phyloP scores from a whole-genome alignment of 192 early-diverging fungal species.

The Gaertneriomyces semiglobifer region DNA sequence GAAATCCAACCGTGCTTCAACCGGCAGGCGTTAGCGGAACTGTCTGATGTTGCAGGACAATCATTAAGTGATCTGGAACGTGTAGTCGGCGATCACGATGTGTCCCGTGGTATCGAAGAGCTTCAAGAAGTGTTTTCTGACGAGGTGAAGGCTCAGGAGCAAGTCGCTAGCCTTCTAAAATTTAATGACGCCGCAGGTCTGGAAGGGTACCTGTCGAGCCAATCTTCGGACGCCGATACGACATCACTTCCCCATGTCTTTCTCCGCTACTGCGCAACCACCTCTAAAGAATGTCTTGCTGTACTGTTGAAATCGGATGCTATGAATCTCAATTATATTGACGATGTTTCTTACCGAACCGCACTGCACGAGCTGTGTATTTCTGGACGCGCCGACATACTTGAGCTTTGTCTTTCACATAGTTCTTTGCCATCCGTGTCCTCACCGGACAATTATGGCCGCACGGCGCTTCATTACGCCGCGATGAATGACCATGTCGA shows the following conservation, averaged over 20 bases:
- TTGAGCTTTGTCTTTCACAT: conserved; percentile 37
- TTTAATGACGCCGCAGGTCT: conserved; percentile 18
- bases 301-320: conserved; percentile 61
- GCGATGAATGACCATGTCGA: conserved; percentile 83
- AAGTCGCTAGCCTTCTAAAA: neutral
- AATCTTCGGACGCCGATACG: neutral
- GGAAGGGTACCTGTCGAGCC: conserved; percentile 25
- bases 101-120: too few relatives aligned
- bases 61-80: conserved; percentile 73
- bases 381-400: conserved; percentile 65
- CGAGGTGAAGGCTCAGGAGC: neutral
- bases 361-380: conserved; percentile 88
- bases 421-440: conserved; percentile 32
- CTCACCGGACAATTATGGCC: conserved; percentile 77
- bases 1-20: conserved; percentile 98
- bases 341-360: conserved; percentile 92
- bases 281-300: conserved; percentile 43
- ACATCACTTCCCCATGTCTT: conserved; percentile 66
- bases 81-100: conserved; percentile 28
- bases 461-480: conserved; percentile 89
- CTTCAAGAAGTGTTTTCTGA: too few relatives aligned
- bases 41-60: conserved; percentile 77
- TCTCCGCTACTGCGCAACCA: conserved; percentile 62
- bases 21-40: conserved; percentile 82
- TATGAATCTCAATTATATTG: conserved; percentile 76